Base-by-base conservation (phyloP, 2,329 filamentous ascomycete species). In the Apiospora sp. region DNA sequence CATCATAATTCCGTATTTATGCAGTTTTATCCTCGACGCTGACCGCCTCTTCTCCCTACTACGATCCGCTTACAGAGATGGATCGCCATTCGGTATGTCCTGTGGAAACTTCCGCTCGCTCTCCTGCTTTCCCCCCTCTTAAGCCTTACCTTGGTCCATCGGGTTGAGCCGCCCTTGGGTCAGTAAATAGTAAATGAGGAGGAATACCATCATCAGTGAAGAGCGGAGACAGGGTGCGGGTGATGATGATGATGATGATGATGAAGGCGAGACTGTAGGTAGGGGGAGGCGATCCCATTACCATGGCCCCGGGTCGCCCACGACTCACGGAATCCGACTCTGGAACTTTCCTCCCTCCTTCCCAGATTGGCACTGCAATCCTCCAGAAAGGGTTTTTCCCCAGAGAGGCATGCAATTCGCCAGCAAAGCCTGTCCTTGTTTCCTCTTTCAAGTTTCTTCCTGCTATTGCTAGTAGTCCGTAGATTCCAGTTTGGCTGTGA, bases 331-430 rank as follows among this genome's bases (percentile, higher is more conserved):
- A n/a, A 37, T 61, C 19, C 19, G 30, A 61, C 54, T n/a, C 22
- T n/a, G 22, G 24, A 49, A 22, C 48, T 24, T 7, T 48, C n/a
- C 49, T 27, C 22, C 49, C 8, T n/a, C 19, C n/a, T 7, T 19
- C 19, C 19, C 14, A 64, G 34, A 16, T 2, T 41, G 13, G 19
- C 10, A 4, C 58, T 64, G 58, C 34, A 64, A 64, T 19, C 58
- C 24, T 64, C 37, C 37, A 6, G 22, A 4, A 41, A 41, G 58
- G 8, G 34, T 19, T 8, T 64, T 34, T 7, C 58, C 34, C 58
- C 30, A 41, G 58, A 64, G 19, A 64, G 58, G 58, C 58, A 64
- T 14, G 19, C 58, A 64, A 41, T 41, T 64, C 58, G 30, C 10
- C 58, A 12, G 8, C 34, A n/a, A 41, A 6, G 34, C 30, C 30